Conservation (phyloP, 2,329 filamentous ascomycete genomes). For the Ceratocystis variospora region DNA sequence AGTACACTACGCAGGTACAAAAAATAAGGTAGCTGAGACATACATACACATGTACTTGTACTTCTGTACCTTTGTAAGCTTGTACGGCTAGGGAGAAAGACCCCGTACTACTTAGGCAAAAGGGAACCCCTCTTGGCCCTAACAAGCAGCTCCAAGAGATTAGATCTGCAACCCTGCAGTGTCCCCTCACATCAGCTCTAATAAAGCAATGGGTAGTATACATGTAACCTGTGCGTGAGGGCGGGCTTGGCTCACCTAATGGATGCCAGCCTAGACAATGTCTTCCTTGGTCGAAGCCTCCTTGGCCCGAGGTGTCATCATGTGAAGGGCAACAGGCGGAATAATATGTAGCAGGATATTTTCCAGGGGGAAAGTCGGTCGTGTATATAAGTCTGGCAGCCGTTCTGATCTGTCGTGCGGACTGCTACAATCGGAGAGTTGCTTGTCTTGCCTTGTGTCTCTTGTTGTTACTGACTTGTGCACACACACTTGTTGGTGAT, state of each 20-base stretch:
- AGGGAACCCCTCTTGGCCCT: not conserved
- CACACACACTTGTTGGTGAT: not conserved
- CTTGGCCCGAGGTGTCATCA: not conserved
- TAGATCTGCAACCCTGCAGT: not conserved
- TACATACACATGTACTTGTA: not conserved
- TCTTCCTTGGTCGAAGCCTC: too few relatives aligned
- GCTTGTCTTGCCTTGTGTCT: not conserved
- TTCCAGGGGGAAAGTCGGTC: not conserved
- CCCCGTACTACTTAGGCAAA: not conserved
- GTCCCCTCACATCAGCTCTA: slow-evolving; percentile 2
- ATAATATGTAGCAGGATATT: not conserved
- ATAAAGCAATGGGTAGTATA: not conserved
- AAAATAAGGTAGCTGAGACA: not conserved
- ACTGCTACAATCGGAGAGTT: not conserved
- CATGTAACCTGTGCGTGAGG: not conserved
- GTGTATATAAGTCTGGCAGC: not conserved
- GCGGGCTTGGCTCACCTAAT: not conserved
- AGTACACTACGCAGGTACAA: not conserved
- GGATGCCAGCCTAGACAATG: not conserved
- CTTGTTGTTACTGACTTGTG: not conserved
- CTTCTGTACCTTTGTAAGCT: too few relatives aligned
- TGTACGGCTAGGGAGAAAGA: not conserved
- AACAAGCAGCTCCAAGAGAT: not conserved
- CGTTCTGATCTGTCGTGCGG: not conserved
- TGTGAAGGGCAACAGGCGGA: not conserved